A percentile compares a stretch with the other conserved stretches of the same genome.
These are phyloP conservation scores for Coniella vitis DNA, from an alignment of 2,329 filamentous ascomycete species.

Conservation along the genomic window DNA sequence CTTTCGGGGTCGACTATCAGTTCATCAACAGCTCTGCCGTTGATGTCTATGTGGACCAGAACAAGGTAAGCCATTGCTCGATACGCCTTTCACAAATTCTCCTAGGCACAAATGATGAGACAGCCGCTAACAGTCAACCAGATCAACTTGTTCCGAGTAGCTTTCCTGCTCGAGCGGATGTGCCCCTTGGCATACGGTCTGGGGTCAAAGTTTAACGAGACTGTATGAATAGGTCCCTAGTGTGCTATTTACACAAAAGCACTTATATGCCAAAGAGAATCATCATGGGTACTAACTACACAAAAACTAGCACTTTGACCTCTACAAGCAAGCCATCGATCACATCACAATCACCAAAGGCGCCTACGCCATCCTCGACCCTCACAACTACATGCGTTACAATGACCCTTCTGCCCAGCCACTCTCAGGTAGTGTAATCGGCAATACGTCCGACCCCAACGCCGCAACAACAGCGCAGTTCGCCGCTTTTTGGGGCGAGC, in stretches of 20 bases:
- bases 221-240: constrained; percentile 17
- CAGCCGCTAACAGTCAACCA: constrained; percentile 5
- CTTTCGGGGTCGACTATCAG: constrained; percentile 41
- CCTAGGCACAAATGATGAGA: no score
- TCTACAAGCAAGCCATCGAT: constrained; percentile 39
- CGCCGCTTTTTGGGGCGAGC: constrained; percentile 41
- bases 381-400: constrained; percentile 49
- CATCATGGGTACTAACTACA: background rate
- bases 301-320: constrained; percentile 30
- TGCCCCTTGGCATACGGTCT: constrained; percentile 38
- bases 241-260: background rate
- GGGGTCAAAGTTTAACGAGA: constrained; percentile 43
- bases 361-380: constrained; percentile 41
- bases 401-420: constrained; percentile 44
- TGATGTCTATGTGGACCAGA: constrained; percentile 38
- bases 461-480: constrained; percentile 42
- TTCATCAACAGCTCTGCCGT: constrained; percentile 41
- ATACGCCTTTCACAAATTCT: no score
- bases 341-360: constrained; percentile 43
- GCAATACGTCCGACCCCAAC: constrained; percentile 35
- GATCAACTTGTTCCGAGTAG: constrained; percentile 40
- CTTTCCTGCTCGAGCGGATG: constrained; percentile 46
- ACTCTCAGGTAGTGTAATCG: constrained; percentile 41
- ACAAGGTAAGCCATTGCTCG: constrained; percentile 27
- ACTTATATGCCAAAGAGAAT: background rate